Base-by-base conservation (phyloP, 2,329 filamentous ascomycete genomes). In the Neospermospora avenae region DNA sequence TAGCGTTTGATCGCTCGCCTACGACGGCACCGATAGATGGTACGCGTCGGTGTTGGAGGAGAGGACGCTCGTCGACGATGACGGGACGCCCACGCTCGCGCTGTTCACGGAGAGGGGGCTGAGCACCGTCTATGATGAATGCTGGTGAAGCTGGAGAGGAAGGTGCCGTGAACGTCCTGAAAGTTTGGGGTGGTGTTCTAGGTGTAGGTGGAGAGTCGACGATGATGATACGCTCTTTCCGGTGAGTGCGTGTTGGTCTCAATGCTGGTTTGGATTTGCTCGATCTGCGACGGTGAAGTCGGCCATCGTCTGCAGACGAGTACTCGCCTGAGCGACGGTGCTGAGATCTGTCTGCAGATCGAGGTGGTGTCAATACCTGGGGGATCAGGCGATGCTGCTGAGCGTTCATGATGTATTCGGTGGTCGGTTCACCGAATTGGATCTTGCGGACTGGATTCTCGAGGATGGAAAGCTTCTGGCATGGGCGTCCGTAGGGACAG, bases 171-270 rank as follows among this genome's bases (percentile, higher is more conserved):
- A 74, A 74, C 4, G 78, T 74, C 18, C 72, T 71, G 67, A 74
- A 77, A 35, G 70, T 68, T 63, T 75, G 77, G n/a, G 80, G 78
- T 25, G 80, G 77, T 28, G 78, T 79, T 58, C 76, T 74, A 37
- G 79, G 76, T 8, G 76, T 77, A 13, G 78, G 75, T 3, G 78
- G 77, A 63, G 73, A 73, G 61, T 81, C 76, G 55, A 78, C 74
- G 58, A 82, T 73, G 57, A 78, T 66, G 56, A 77, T 73, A 58
- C 78, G 77, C 62, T 81, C 78, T 53, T 73, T 73, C 59, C 72
- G 73, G 45, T 74, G 67, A 39, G 65, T 62, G 22, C 69, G 63
- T 37, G 58, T 66, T 60, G 66, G 63, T 60, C 57, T 62, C 16
- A 63, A 37, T 8, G 62, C 51, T 63, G 59, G 69, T n/a, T 67